These are phyloP conservation scores for Thuja plicata DNA, from an alignment of 83 land plant genomes.

Conservation along the genomic window DNA sequence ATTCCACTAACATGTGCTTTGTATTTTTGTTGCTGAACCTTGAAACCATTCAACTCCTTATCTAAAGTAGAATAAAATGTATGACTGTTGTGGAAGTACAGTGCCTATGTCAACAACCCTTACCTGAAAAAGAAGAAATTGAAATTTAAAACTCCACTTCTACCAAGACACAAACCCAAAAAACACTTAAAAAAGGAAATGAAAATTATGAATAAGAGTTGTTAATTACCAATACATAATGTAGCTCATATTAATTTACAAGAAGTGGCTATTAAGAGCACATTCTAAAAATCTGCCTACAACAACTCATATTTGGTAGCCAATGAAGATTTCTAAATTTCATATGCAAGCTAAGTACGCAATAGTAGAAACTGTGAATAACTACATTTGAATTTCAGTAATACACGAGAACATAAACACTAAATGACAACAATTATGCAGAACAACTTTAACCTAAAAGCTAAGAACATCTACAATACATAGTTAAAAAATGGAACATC, in stretches of 20 bases:
- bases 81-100: conserved; percentile 55
- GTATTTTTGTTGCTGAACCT: conserved; percentile 16
- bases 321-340: too few relatives aligned
- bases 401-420: background rate
- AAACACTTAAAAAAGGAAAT: background rate
- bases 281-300: background rate
- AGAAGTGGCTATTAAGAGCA: background rate
- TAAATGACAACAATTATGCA: background rate
- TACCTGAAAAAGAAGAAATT: conserved; percentile 33
- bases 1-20: conserved; percentile 10
- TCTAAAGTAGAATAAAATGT: conserved; percentile 56
- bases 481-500: background rate
- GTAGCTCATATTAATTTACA: background rate
- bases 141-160: background rate
- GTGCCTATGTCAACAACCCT: conserved; percentile 18
- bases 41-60: conserved; percentile 47
- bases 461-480: background rate
- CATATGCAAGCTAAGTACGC: too few relatives aligned
- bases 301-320: background rate
- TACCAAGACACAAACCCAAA: background rate
- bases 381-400: background rate
- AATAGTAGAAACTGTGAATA: background rate
- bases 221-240: background rate
- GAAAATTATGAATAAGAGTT: background rate
- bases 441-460: background rate